Base-by-base conservation (phyloP, 164 flowering plant genomes). In the Tinospora cordifolia region DNA sequence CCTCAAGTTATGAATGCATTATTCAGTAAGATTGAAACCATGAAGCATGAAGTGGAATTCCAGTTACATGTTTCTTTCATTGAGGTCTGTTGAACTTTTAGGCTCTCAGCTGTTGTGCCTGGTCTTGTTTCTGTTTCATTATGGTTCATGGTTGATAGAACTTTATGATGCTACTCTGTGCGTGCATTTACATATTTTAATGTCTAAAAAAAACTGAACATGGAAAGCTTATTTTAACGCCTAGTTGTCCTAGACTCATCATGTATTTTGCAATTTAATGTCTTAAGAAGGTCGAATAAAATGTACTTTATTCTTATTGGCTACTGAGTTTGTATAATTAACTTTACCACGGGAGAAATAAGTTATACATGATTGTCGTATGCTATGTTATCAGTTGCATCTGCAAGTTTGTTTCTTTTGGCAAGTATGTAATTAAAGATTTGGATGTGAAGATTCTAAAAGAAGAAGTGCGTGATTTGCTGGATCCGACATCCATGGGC, bases 381-480 rank as follows among this genome's bases (percentile, higher is more conserved):
- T 46, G 11, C 46, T 47, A 38, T 30, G 36, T 30, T 30, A 30
- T 30, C 36, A 30, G 36, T 30, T 30, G 36, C 36, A 30, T 30
- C 36, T 30, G 36, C 36, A 30, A 2, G 4, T 30, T 30, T 30
- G 36, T 4, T 59, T 72, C 24, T 57, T 72, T 47, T 72, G 38
- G 15, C 34, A 71, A 65, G 41, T 54, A 12, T 68, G 62, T 78
- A 71, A 72, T 66, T 65, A 65, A 66, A 73, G 21, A 21, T 83
- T 79, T 74, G 36, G 2, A 51, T 79, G 47, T 81, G 71, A 71
- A 95, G 98, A 95, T 95, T 77, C 84, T 88, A 49, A 95, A 95
- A 87, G 98, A 92, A 88, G 99, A 95, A 83, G 98, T 95, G 49
- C 83, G 76, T 71, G 99, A 95, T 80, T 83, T 92, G 87, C 84